Base-by-base conservation (phyloP, 2,329 filamentous ascomycete genomes). In the Claviceps maximensis region DNA sequence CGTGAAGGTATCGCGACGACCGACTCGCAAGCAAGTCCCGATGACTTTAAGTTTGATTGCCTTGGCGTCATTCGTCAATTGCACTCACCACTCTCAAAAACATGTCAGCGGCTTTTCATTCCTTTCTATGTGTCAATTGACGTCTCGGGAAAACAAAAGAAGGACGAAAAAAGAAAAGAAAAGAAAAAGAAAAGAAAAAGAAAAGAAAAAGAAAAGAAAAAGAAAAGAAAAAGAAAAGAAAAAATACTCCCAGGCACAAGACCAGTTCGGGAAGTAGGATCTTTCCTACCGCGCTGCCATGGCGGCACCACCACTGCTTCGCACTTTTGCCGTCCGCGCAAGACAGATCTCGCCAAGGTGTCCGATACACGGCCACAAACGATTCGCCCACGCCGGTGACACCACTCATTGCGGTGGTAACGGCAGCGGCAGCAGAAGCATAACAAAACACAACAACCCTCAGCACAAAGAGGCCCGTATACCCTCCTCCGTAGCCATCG, bases 391-490 rank as follows among this genome's bases (percentile, higher is more conserved):
- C n/a, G 23, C 50, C 4, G 36, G 15, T 6, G 27, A 46, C 15
- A 9, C n/a, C 36, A n/a, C n/a, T 2, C 15, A 33, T 29, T 12
- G 19, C 52, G 46, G n/a, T 21, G 7, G 19, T 2, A 17, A 9
- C 9, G 21, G 9, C 17, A 31, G 45, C n/a, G 19, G 23, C 44
- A 9, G 44, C 13, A 45, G 12, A 21, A 45, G 13, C 44, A 46
- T n/a, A 12, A 44, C 19, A 23, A 19, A n/a, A n/a, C n/a, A n/a
- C 23, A n/a, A 25, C 46, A 1, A n/a, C 10, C 19, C 12, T n/a
- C 33, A n/a, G 21, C 48, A 7, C 63, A 54, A 79, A 46, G 51
- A 62, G 55, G 57, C 66, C 21, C 59, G 62, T 1, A 49, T 56
- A 1, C 41, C 61, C 0, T 57, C 65, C 7, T 58, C 63, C 6